Evolutionary conservation across 495 filamentous ascomycete genomes (phyloP).

Genomic region (Lichenothelia convexa): DNA sequence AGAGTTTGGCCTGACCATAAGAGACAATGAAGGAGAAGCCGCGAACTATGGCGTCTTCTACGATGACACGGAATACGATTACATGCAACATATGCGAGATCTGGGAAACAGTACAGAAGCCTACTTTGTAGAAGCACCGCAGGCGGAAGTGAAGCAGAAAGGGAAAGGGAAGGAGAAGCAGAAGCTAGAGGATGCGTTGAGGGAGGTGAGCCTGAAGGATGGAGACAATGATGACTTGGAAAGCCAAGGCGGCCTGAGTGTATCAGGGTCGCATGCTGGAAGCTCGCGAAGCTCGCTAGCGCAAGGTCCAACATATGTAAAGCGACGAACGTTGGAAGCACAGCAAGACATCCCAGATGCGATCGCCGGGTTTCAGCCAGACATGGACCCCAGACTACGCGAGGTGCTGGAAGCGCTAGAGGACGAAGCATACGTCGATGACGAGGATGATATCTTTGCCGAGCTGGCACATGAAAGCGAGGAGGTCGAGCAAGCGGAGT

Average conservation of each 20-base stretch:
- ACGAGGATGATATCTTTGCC: conserved; percentile 56
- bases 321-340: conserved; percentile 67
- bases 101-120: conserved; percentile 42
- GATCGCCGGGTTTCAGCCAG: conserved; percentile 82
- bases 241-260: conserved; percentile 27
- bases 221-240: conserved; percentile 30
- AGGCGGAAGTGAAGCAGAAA: conserved; percentile 40
- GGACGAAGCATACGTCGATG: conserved; percentile 90
- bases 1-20: conserved; percentile 53
- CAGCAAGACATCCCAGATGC: conserved; percentile 86
- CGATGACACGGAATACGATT: conserved; percentile 85
- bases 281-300: conserved; percentile 32
- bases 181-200: conserved; percentile 66
- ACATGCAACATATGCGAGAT: conserved; percentile 98
- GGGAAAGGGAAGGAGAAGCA: conserved; percentile 56
- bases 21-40: conserved; percentile 87
- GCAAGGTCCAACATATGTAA: conserved; percentile 50
- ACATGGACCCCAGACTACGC: conserved; percentile 89
- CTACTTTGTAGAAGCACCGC: conserved; percentile 57
- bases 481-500: conserved; percentile 54
- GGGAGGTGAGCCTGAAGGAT: conserved; percentile 34
- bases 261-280: conserved; percentile 9
- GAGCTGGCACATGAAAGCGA: conserved; percentile 54
- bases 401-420: conserved; percentile 91
- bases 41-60: conserved; percentile 83